Evolutionary conservation across 768 basidiomycete species (phyloP).

Genomic region (Rhizopogon vulgaris): DNA sequence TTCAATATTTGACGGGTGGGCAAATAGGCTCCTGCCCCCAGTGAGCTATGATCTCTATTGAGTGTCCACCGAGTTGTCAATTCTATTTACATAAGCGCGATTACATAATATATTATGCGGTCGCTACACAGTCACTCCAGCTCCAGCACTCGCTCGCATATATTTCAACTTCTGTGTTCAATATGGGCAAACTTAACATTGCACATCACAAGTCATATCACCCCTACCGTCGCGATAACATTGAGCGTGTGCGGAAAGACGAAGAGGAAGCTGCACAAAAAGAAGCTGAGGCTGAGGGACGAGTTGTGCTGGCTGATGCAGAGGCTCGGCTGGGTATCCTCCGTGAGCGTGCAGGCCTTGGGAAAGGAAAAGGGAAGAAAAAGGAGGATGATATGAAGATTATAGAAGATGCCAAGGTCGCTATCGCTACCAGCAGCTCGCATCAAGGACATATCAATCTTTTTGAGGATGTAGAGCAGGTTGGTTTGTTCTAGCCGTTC

Average conservation of each 20-base stretch:
- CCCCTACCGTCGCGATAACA: conserved; percentile 79
- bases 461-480: conserved; percentile 78
- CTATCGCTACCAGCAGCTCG: conserved; percentile 33
- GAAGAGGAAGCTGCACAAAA: conserved; percentile 71
- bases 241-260: conserved; percentile 72
- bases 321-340: conserved; percentile 70
- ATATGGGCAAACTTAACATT: conserved; percentile 83
- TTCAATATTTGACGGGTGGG: no score
- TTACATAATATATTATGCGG: no score
- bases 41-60: no score
- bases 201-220: conserved; percentile 91
- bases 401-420: conserved; percentile 5
- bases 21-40: no score
- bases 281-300: conserved; percentile 65
- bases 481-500: conserved; percentile 19
- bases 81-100: no score
- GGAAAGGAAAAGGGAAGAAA: conserved; percentile 32
- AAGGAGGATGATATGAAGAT: conserved; percentile 28
- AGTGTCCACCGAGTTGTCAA: no score
- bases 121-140: no score
- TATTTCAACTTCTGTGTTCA: neutral
- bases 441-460: conserved; percentile 71
- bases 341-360: conserved; percentile 51
- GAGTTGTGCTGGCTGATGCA: conserved; percentile 71
- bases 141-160: neutral